Evolutionary conservation across 2,329 filamentous ascomycete species (phyloP), one percentile per base, ranked within the genome.

Genomic region (Bipolaris sorokiniana): DNA sequence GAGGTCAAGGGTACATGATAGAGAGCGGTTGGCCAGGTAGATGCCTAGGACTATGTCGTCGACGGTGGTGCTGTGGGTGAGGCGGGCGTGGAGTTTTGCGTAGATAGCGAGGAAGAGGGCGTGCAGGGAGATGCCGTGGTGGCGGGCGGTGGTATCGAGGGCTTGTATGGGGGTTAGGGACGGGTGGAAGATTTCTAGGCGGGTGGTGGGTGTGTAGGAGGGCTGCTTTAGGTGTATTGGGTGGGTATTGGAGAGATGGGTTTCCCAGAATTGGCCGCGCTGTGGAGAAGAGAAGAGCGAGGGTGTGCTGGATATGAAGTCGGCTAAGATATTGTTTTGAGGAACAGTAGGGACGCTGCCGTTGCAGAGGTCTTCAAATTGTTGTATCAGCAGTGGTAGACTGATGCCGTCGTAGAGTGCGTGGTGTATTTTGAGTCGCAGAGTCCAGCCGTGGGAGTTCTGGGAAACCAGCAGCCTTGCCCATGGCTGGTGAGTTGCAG

Each of bases 371-470:
- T 67, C 59, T 59, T 81, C 74, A 11, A 89, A 76, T 38, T 83
- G 76, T 13, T 82, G 70, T 20, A 92, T 78, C 5, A 96, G 77
- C 0, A 82, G 71, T 0, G 88, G 85, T 4, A 97, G 79, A 66
- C 90, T 95, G 58, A 96, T 82, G 5, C 88, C 92, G 72, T 97
- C 94, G 70, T 97, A 98, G 0, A 97, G 80, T 0, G 90, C 90
- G 72, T 98, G 93, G 61, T 97, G 92, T 4, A 97, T 88, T 23
- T 81, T 79, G 2, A 83, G 77, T 44, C 77, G 64, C 42, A 82
- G 54, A 7, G 64, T 58, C 63, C 77, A 79, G 15, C 74, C 73
- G 22, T 52, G 54, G 2, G 60, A n/a, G 1, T 59, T 69, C 45
- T 70, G 64, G 20, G 67, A 70, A 6, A 72, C 76, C 57, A 76